These are phyloP conservation scores for Sarcodon sp. DNA, from an alignment of 768 basidiomycete genomes.

Conservation along the genomic window DNA sequence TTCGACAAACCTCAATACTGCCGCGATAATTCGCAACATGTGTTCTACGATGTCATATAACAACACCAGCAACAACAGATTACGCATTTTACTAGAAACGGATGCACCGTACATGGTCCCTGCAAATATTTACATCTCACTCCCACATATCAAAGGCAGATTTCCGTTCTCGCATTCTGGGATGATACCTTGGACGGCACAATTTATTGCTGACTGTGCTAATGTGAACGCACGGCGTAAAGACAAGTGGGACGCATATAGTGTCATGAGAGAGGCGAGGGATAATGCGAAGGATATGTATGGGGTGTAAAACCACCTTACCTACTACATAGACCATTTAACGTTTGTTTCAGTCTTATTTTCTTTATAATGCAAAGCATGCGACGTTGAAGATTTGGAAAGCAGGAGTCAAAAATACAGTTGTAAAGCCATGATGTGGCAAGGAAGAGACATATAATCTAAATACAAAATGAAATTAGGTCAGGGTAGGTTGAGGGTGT, in stretches of 20 bases:
- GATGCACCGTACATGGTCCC: slow-evolving; percentile 88
- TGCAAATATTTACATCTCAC: slow-evolving; percentile 46
- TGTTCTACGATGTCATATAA: slow-evolving; percentile 6
- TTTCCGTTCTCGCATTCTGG: slow-evolving; percentile 65
- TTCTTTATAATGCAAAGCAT: too few relatives aligned
- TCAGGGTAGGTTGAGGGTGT: too few relatives aligned
- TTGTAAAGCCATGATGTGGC: too few relatives aligned
- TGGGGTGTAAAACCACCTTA: slow-evolving; percentile 18
- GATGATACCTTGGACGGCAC: slow-evolving; percentile 81
- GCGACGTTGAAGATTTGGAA: too few relatives aligned
- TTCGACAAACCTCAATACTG: slow-evolving; percentile 59
- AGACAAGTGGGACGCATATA: slow-evolving; percentile 36
- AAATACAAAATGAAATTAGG: too few relatives aligned
- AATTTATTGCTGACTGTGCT: slow-evolving; percentile 45
- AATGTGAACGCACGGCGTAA: slow-evolving; percentile 15
- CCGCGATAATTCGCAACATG: slow-evolving; percentile 43
- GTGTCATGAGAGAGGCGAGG: slow-evolving; percentile 47
- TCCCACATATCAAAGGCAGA: slow-evolving; percentile 39
- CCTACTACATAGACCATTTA: too few relatives aligned
- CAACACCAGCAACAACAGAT: not conserved
- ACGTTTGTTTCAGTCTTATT: too few relatives aligned
- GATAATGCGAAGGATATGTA: slow-evolving; percentile 57
- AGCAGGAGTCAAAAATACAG: too few relatives aligned
- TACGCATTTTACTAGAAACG: slow-evolving; percentile 56
- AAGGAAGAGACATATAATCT: too few relatives aligned